Percentiles rank a stretch among this genome's conserved stretches.
Conservation (phyloP, 352 stramenopile species). For the Phytophthora tubulina region DNA sequence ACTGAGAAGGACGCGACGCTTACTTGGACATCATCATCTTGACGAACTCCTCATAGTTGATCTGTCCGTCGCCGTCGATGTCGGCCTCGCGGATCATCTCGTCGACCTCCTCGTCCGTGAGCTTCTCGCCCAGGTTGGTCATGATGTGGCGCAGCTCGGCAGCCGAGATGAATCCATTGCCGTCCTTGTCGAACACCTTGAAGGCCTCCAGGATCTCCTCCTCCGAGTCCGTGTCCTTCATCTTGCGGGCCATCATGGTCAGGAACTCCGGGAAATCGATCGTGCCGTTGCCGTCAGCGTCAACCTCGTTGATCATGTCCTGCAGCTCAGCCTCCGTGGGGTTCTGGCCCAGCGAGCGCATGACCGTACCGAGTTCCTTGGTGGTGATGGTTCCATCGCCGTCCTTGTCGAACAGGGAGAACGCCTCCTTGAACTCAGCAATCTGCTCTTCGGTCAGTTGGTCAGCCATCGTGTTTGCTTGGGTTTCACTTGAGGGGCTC, state of each 20-base stretch:
- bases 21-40: conserved; percentile 99
- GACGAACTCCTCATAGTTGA: conserved; percentile 99
- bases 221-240: conserved; percentile 99
- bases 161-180: conserved; percentile 99
- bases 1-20: conserved; percentile 34
- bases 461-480: conserved; percentile 76
- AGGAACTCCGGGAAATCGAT: conserved; percentile 99
- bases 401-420: conserved; percentile 99
- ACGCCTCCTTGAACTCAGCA: conserved; percentile 99
- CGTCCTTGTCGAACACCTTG: conserved; percentile 99
- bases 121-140: conserved; percentile 99
- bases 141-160: conserved; percentile 99
- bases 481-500: conserved; percentile 43
- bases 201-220: conserved; percentile 99
- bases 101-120: conserved; percentile 98
- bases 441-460: conserved; percentile 97
- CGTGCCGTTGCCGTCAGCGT: conserved; percentile 99
- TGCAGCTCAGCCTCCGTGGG: conserved; percentile 97
- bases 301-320: conserved; percentile 99
- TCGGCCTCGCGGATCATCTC: conserved; percentile 99
- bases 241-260: conserved; percentile 99
- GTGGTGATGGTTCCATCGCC: conserved; percentile 99
- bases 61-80: conserved; percentile 98
- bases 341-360: conserved; percentile 98
- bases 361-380: conserved; percentile 99